phyloP scores from a whole-genome alignment of 2,329 filamentous ascomycete genomes.

The Trichoderma gracile region DNA sequence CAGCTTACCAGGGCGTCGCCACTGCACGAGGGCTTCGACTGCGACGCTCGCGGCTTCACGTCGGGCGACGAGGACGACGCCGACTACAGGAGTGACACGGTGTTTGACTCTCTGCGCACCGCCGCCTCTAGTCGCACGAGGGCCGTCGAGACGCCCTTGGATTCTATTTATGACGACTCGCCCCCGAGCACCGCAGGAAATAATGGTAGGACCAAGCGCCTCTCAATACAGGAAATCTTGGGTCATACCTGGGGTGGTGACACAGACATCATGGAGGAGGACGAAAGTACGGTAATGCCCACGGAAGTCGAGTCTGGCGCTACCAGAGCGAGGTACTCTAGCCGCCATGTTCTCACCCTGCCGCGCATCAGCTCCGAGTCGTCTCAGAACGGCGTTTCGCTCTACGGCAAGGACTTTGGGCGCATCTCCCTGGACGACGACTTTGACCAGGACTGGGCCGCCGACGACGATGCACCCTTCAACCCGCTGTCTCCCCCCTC shows the following conservation, averaged over 20 bases:
- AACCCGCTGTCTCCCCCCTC: conserved; percentile 61
- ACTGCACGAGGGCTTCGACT: conserved; percentile 52
- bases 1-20: conserved; percentile 36
- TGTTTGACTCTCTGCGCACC: conserved; percentile 76
- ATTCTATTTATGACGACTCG: conserved; percentile 81
- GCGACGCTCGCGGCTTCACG: conserved; percentile 62
- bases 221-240: conserved; percentile 61
- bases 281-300: conserved; percentile 58
- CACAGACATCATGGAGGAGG: conserved; percentile 62
- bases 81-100: conserved; percentile 75
- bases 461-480: conserved; percentile 52
- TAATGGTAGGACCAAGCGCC: conserved; percentile 54
- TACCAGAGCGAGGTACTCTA: conserved; percentile 29
- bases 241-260: conserved; percentile 57
- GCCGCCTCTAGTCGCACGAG: conserved; percentile 66
- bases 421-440: conserved; percentile 62
- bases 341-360: conserved; percentile 25
- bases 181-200: conserved; percentile 60
- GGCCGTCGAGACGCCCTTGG: conserved; percentile 68
- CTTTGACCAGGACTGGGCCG: conserved; percentile 64
- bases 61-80: conserved; percentile 75
- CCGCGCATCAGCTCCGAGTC: conserved; percentile 38
- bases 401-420: conserved; percentile 46
- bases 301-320: conserved; percentile 42
- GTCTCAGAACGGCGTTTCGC: conserved; percentile 38